Conservation (phyloP, 495 filamentous ascomycete genomes). For the Lentithecium fluviatile region DNA sequence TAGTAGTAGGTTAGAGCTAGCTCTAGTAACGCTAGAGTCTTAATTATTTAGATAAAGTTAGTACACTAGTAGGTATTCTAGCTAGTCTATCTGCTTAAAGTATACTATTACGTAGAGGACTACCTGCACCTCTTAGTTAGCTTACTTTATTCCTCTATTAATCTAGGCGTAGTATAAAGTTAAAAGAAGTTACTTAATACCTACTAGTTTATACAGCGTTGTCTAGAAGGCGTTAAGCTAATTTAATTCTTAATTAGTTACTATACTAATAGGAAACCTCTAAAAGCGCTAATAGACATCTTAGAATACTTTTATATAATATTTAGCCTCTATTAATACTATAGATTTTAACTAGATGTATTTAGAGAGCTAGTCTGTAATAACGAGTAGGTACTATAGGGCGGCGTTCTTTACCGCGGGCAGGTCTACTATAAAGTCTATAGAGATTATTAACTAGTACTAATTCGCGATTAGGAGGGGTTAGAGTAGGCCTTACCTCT, state of each 20-base stretch:
- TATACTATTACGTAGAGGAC: not conserved
- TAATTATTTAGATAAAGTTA: not conserved
- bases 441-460: not conserved
- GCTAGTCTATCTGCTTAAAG: slow-evolving; percentile 3
- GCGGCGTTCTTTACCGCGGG: not conserved
- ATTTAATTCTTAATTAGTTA: not conserved
- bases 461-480: not conserved
- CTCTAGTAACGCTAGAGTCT: not conserved
- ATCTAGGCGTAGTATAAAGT: not conserved
- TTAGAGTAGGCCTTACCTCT: not conserved
- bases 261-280: not conserved
- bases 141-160: not conserved
- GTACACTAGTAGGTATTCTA: not conserved
- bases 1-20: too few relatives aligned
- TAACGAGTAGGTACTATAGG: slow-evolving; percentile 1
- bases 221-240: not conserved
- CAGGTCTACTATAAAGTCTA: slow-evolving; percentile 7
- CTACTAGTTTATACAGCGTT: not conserved
- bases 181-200: not conserved
- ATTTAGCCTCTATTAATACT: not conserved
- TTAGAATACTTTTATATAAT: not conserved
- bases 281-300: slow-evolving; percentile 1
- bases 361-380: not conserved
- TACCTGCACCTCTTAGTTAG: slow-evolving; percentile 1
- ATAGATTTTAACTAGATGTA: slow-evolving; percentile 3